A percentile compares a stretch with the other conserved stretches of the same genome.
Conservation (phyloP, 495 filamentous ascomycete species). For the Chlorociboria aeruginascens region DNA sequence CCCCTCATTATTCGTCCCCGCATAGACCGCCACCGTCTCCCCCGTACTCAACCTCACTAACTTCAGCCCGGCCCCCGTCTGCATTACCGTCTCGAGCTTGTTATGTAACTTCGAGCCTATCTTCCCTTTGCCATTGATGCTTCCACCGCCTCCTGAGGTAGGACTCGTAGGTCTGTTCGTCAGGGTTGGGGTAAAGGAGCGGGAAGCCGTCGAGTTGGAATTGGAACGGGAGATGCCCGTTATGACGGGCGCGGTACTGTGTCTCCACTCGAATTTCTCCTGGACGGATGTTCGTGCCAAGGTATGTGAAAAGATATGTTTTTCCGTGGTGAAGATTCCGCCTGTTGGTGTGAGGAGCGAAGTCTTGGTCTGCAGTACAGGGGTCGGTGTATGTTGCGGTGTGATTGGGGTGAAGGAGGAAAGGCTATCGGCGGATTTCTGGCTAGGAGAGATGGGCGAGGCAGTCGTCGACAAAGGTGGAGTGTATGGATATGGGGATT, state of each 20-base stretch:
- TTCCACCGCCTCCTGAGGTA: too few relatives aligned
- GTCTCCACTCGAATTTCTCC: constrained; percentile 13
- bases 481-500: too few relatives aligned
- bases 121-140: too few relatives aligned
- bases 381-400: background rate
- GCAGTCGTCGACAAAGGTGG: background rate
- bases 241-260: background rate
- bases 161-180: too few relatives aligned
- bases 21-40: constrained; percentile 12
- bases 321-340: constrained; percentile 7
- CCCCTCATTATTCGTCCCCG: constrained; percentile 1
- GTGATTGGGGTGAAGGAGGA: background rate
- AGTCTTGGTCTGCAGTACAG: background rate
- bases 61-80: constrained; percentile 6
- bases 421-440: background rate
- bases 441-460: background rate
- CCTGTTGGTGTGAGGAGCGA: background rate
- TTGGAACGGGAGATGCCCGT: too few relatives aligned
- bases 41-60: constrained; percentile 3
- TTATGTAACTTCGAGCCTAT: too few relatives aligned
- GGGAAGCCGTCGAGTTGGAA: background rate
- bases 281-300: background rate
- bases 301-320: constrained; percentile 7
- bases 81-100: background rate
- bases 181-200: background rate